Evolutionary conservation across 768 basidiomycete species (phyloP), one percentile per base, ranked within the genome.

Genomic region (Suillus americanus): DNA sequence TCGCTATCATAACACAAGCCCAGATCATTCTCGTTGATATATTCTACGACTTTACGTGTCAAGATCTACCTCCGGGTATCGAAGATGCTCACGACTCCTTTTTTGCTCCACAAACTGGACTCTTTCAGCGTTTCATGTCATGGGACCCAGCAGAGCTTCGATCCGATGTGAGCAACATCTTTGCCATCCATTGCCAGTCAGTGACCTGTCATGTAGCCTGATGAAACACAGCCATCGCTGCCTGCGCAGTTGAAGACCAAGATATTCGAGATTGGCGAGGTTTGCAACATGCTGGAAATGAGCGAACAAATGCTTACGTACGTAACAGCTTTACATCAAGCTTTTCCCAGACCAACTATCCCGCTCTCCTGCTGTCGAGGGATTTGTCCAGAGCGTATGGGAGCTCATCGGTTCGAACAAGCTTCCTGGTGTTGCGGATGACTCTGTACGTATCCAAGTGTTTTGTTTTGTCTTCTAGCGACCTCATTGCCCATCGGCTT

Each of bases 1-100:
- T 82, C 69, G 78, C 80, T 1, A 73, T 85, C 25, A 70, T 95
- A 38, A 89, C 92, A 1, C 90, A 92, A 67, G 84, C 86, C 0
- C 89, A 93, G 83, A 85, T 89, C 23, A 81, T 95, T 8, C 82
- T 97, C 18, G 81, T 91, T 20, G 92, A 96, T 41, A 86, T 99
- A 30, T 99, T 90, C 80, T 91, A 95, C 71, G 97, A 99, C 76
- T 86, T 99, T 67, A 95, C 91, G 2, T 92, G 92, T 69, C 97
- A 99, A 68, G 97, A 99, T 77, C 82, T 99, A 20, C 97, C 96
- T 5, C 94, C 95, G 16, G 90, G 89, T 68, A 89, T 99, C 70
- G 97, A 99, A 74, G 97, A 99, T 71, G 81, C 87, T 33, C 87
- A 95, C 64, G 80, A 83, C 23, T 85, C 90, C 65, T 97, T 97